Evolutionary conservation across 495 filamentous ascomycete species (phyloP).

Genomic region (Penicillium roqueforti): DNA sequence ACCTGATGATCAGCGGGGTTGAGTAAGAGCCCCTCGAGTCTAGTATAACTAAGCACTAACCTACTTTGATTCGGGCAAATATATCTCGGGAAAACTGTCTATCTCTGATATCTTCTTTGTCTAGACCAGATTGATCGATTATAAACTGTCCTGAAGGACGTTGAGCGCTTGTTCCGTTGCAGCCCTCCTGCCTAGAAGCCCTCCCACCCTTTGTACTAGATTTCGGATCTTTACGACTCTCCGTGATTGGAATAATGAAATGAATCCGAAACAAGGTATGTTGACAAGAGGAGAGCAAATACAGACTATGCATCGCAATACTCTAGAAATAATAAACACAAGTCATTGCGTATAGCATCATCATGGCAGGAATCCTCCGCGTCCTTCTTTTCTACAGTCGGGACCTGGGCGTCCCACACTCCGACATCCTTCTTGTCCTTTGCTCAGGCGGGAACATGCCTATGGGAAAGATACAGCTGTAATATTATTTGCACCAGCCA

Average conservation of each 20-base stretch:
- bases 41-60: no score
- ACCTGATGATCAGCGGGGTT: no score
- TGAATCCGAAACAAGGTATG: slow-evolving; percentile 12
- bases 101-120: no score
- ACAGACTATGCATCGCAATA: slow-evolving; percentile 21
- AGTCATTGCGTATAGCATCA: slow-evolving; percentile 31
- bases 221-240: not conserved
- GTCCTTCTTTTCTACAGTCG: slow-evolving; percentile 27
- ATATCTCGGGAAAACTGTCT: no score
- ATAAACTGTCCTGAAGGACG: no score
- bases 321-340: slow-evolving; percentile 21
- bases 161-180: no score
- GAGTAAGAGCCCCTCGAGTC: no score
- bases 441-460: not conserved
- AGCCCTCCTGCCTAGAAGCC: no score
- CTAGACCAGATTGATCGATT: no score
- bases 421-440: slow-evolving; percentile 8
- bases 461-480: slow-evolving; percentile 1
- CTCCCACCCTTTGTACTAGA: no score
- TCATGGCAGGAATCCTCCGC: slow-evolving; percentile 21
- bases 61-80: no score
- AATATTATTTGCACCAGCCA: slow-evolving; percentile 3
- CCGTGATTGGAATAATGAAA: not conserved
- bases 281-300: slow-evolving; percentile 14
- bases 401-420: slow-evolving; percentile 6